Base-by-base conservation (phyloP, 148 eudicot genomes). In the Cornus florida region DNA sequence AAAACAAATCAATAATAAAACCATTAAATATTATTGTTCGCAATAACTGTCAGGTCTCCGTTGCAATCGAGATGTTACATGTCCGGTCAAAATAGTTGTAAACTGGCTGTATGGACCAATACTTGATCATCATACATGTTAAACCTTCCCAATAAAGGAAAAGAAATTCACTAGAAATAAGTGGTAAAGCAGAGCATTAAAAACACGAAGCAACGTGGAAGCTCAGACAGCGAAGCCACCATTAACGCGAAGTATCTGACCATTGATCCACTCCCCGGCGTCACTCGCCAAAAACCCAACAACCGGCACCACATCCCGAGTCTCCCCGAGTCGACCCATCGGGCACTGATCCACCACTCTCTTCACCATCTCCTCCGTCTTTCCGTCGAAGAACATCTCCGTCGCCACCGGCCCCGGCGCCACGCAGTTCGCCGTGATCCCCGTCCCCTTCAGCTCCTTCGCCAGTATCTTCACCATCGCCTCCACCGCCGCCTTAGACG, bases 401-500 rank as follows among this genome's bases (percentile, higher is more conserved):
- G 89, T 87, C 77, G 77, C 87, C 0, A 82, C 48, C 32, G 87
- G 87, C 62, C 89, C 89, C 1, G 89, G 85, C 23, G 87, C 87
- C 24, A 87, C 84, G 39, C 82, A 43, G 17, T 87, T 87, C 23
- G 73, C 89, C 28, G 89, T 87, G 0, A 87, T 82, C 73, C 83
- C 74, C 56, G 82, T 84, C 73, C 89, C 89, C 32, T 82, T 87
- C 35, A 87, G 7, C 80, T 87, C 89, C 85, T 84, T 87, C n/a
- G 89, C 87, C 67, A 87, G 56, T 8, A 87, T 82, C 85, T 82
- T 87, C 69, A 83, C 80, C 84, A 87, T 82, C 17, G 89, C 78
- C 62, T 87, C 89, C 38, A 86, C 89, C 7, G 89, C 89, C 12
- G 87, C 87, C 77, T 86, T 86, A 28, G 87, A 82, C 10, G 90